phyloP scores from a whole-genome alignment of 805 yeast genomes.

The Candida wancherniae region DNA sequence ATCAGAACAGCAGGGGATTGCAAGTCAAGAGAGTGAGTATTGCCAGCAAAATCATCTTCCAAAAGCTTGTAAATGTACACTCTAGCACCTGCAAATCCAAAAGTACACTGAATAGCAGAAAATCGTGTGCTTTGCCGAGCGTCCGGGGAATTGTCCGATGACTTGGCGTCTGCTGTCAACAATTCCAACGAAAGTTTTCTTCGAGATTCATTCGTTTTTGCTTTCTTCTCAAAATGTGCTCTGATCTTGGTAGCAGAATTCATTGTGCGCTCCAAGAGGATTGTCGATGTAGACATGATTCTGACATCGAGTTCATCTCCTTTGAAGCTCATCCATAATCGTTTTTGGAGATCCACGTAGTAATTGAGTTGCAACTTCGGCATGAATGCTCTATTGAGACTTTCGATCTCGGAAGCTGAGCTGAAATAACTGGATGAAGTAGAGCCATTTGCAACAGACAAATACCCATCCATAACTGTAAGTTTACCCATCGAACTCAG shows the following conservation, averaged over 20 bases:
- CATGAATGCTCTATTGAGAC: slow-evolving; percentile 59
- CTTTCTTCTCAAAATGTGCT: slow-evolving; percentile 23
- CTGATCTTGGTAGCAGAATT: slow-evolving; percentile 45
- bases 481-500: slow-evolving; percentile 62
- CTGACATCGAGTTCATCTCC: slow-evolving; percentile 72
- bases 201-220: slow-evolving; percentile 7
- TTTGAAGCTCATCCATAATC: slow-evolving; percentile 46
- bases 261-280: slow-evolving; percentile 48
- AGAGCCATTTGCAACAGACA: slow-evolving; percentile 66
- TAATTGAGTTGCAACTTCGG: slow-evolving; percentile 64
- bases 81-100: slow-evolving; percentile 67
- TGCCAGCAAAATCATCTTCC: slow-evolving; percentile 30
- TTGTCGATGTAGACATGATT: slow-evolving; percentile 52
- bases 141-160: slow-evolving; percentile 6
- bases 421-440: slow-evolving; percentile 47
- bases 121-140: slow-evolving; percentile 23
- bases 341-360: slow-evolving; percentile 26
- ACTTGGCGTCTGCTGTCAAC: background rate
- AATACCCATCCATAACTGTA: slow-evolving; percentile 61
- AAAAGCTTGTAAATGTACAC: slow-evolving; percentile 46
- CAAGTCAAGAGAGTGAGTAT: slow-evolving; percentile 51
- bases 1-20: slow-evolving; percentile 73
- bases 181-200: slow-evolving; percentile 2
- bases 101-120: slow-evolving; percentile 44
- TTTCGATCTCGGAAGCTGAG: slow-evolving; percentile 39